Evolutionary conservation across 305 asterid genomes (phyloP).

Genomic region (Fraxinus latifolia): DNA sequence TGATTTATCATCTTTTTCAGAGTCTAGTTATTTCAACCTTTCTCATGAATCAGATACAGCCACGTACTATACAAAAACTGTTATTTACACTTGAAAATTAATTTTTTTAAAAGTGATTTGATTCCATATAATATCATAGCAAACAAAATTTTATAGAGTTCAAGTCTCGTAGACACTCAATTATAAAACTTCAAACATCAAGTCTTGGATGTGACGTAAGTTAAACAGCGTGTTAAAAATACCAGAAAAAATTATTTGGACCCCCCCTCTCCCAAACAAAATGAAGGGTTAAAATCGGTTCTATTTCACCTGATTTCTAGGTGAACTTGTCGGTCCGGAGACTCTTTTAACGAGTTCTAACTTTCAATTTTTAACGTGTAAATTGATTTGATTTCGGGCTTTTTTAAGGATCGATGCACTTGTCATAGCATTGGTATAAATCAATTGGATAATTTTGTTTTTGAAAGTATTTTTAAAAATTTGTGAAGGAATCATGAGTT

Average conservation of each 20-base stretch:
- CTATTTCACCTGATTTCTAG: not conserved
- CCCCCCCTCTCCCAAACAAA: no score
- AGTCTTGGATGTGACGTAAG: not conserved
- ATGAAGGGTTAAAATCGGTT: not conserved
- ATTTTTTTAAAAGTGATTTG: not conserved
- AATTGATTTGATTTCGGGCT: not conserved
- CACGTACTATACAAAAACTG: not conserved
- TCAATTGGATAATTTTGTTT: not conserved
- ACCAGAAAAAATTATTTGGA: no score
- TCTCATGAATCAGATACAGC: not conserved
- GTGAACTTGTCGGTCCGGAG: not conserved
- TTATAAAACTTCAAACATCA: not conserved
- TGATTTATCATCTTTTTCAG: not conserved
- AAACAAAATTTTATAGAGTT: not conserved
- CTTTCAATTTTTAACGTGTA: not conserved
- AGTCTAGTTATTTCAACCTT: not conserved
- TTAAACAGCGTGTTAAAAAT: not conserved
- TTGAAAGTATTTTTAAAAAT: not conserved
- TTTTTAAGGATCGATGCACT: not conserved
- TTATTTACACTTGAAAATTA: not conserved
- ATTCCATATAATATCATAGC: not conserved
- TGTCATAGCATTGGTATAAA: not conserved
- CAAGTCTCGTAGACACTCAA: not conserved
- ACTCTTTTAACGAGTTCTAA: not conserved
- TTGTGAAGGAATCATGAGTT: not conserved